Conservation (phyloP, 1,284 basidiomycete genomes). For the Malassezia restricta region DNA sequence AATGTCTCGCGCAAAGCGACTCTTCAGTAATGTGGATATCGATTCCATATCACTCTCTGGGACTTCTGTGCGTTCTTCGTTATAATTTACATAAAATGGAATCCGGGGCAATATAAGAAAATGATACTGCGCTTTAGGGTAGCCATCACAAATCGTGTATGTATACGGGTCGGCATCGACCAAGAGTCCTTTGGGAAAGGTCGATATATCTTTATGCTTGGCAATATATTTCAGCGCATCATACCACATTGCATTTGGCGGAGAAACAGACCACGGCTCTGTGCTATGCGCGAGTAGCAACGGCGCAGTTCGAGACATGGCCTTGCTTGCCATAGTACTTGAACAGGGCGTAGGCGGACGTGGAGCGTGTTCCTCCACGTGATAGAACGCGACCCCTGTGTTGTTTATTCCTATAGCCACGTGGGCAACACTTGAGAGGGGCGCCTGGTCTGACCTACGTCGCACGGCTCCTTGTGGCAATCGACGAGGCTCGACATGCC, state of each 20-base stretch:
- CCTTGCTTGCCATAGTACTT: too few species aligned
- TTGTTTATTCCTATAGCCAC: too few species aligned
- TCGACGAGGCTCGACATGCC: too few species aligned
- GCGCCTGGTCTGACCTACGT: too few species aligned
- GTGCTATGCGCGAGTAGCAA: constrained; percentile 9
- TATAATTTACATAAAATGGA: neutral
- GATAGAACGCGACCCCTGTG: too few species aligned
- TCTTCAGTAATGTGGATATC: constrained; percentile 23
- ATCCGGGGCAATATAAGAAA: constrained; percentile 6
- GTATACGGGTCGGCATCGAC: constrained; percentile 53
- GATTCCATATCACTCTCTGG: constrained; percentile 13
- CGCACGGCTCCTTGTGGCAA: too few species aligned
- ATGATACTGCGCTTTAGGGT: constrained; percentile 53
- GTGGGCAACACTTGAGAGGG: too few species aligned
- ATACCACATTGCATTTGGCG: neutral
- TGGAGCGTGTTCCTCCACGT: too few species aligned
- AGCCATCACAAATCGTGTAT: constrained; percentile 70
- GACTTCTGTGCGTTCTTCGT: neutral
- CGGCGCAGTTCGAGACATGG: neutral
- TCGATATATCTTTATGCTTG: neutral
- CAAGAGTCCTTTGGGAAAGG: constrained; percentile 53
- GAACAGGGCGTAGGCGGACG: too few species aligned
- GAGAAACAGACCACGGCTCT: constrained; percentile 7
- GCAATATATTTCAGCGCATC: constrained; percentile 3
- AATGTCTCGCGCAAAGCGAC: constrained; percentile 23